phyloP scores from a whole-genome alignment of 2,329 filamentous ascomycete species.

The Lasiodiplodia hormozganensis region DNA sequence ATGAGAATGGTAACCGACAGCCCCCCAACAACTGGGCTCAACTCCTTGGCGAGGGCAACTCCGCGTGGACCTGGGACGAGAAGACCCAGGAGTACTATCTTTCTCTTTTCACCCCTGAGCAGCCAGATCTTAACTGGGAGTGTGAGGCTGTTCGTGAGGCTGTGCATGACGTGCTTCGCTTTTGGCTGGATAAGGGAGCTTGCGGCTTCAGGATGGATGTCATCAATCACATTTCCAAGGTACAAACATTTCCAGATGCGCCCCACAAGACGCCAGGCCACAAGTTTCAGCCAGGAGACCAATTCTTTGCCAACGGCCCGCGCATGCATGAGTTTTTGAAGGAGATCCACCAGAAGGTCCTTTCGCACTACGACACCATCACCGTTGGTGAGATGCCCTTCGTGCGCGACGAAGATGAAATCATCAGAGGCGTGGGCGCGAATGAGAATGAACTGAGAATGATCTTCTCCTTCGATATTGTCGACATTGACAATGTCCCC shows the following conservation, averaged over 20 bases:
- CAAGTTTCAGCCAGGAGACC: slow-evolving; percentile 56
- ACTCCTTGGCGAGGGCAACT: slow-evolving; percentile 48
- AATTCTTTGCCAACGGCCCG: slow-evolving; percentile 64
- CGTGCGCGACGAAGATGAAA: slow-evolving; percentile 52
- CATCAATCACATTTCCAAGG: slow-evolving; percentile 58
- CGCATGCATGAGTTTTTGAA: slow-evolving; percentile 64
- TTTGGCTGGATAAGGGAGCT: slow-evolving; percentile 56
- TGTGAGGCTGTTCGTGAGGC: slow-evolving; percentile 52
- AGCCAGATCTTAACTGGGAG: slow-evolving; percentile 59
- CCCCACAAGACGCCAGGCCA: slow-evolving; percentile 48
- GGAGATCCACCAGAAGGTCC: slow-evolving; percentile 59
- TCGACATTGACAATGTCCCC: slow-evolving; percentile 48
- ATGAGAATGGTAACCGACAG: slow-evolving; percentile 59
- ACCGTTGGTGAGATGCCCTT: slow-evolving; percentile 69
- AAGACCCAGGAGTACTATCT: slow-evolving; percentile 56
- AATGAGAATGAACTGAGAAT: slow-evolving; percentile 53
- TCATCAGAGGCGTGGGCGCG: slow-evolving; percentile 52
- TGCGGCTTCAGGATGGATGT: slow-evolving; percentile 58
- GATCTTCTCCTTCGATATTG: slow-evolving; percentile 58
- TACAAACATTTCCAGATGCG: slow-evolving; percentile 51
- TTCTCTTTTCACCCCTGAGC: slow-evolving; percentile 54
- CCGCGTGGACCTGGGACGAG: slow-evolving; percentile 56
- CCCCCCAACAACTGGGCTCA: slow-evolving; percentile 64
- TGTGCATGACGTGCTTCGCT: slow-evolving; percentile 55
- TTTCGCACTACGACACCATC: slow-evolving; percentile 64